phyloP scores from a whole-genome alignment of 345 rosid genomes.

The Streptanthus diversifolius region DNA sequence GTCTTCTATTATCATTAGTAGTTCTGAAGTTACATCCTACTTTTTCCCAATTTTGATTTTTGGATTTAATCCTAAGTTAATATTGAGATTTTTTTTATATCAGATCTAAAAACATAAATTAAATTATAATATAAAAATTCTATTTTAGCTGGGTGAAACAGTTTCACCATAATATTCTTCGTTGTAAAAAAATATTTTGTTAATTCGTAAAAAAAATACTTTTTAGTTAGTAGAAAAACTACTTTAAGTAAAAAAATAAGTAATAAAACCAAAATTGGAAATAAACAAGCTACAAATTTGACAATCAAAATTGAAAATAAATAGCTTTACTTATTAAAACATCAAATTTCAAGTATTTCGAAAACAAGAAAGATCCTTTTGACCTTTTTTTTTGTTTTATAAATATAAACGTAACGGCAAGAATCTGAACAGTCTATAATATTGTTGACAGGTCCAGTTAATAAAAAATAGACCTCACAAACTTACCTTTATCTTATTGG shows the following conservation, averaged over 20 bases:
- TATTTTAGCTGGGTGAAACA: not conserved
- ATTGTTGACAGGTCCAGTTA: not conserved
- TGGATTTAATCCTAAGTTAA: not conserved
- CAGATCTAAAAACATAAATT: no score
- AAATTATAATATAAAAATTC: not conserved
- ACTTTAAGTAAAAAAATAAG: no score
- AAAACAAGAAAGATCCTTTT: slow-evolving; percentile 10
- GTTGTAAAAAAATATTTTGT: not conserved
- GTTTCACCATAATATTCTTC: not conserved
- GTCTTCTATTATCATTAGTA: not conserved
- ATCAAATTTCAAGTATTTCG: slow-evolving; percentile 15
- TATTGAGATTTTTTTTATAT: no score
- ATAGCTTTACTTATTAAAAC: not conserved
- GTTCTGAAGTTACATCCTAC: not conserved
- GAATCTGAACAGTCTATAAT: slow-evolving; percentile 21
- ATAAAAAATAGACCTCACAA: slow-evolving; percentile 6
- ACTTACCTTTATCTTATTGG: slow-evolving; percentile 16
- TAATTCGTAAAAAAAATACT: not conserved
- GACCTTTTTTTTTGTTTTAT: not conserved
- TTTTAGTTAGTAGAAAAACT: not conserved
- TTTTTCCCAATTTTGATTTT: no score
- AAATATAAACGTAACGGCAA: slow-evolving; percentile 25
- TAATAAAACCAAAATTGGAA: not conserved
- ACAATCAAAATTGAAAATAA: not conserved
- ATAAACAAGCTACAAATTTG: not conserved